These are phyloP conservation scores for Lasiodiplodia sp. DNA, from an alignment of 2,329 filamentous ascomycete genomes.

Conservation along the genomic window DNA sequence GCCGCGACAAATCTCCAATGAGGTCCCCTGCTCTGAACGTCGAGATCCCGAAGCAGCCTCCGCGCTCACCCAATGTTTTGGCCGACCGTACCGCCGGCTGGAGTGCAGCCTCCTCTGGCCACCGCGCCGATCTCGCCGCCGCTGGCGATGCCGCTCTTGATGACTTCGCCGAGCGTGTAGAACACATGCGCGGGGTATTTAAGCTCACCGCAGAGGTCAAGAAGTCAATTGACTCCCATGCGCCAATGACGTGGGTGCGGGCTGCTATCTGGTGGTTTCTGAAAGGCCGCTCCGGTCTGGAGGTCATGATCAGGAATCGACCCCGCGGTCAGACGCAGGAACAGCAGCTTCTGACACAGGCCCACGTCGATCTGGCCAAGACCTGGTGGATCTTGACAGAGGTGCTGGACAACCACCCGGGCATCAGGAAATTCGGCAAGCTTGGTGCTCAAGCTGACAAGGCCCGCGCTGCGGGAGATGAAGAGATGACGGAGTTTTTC, in stretches of 20 bases:
- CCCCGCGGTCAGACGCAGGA: slow-evolving; percentile 55
- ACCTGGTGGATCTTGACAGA: slow-evolving; percentile 76
- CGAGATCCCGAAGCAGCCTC: slow-evolving; percentile 30
- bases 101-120: slow-evolving; percentile 28
- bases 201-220: slow-evolving; percentile 77
- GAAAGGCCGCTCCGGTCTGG: slow-evolving; percentile 78
- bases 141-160: slow-evolving; percentile 60
- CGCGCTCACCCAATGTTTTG: slow-evolving; percentile 16
- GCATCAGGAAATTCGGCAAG: slow-evolving; percentile 39
- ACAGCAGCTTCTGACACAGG: slow-evolving; percentile 68
- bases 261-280: slow-evolving; percentile 90
- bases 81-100: slow-evolving; percentile 16
- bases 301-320: slow-evolving; percentile 72
- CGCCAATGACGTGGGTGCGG: slow-evolving; percentile 72
- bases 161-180: slow-evolving; percentile 74
- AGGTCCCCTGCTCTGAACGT: slow-evolving; percentile 28
- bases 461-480: slow-evolving; percentile 54
- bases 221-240: slow-evolving; percentile 69
- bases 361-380: slow-evolving; percentile 86
- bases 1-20: slow-evolving; percentile 19
- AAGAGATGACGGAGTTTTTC: slow-evolving; percentile 54
- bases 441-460: slow-evolving; percentile 44
- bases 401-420: slow-evolving; percentile 48
- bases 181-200: slow-evolving; percentile 79
- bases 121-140: slow-evolving; percentile 19